Base-by-base conservation (phyloP, 805 yeast genomes). In the Yamadazyma takamatsuzukensis region DNA sequence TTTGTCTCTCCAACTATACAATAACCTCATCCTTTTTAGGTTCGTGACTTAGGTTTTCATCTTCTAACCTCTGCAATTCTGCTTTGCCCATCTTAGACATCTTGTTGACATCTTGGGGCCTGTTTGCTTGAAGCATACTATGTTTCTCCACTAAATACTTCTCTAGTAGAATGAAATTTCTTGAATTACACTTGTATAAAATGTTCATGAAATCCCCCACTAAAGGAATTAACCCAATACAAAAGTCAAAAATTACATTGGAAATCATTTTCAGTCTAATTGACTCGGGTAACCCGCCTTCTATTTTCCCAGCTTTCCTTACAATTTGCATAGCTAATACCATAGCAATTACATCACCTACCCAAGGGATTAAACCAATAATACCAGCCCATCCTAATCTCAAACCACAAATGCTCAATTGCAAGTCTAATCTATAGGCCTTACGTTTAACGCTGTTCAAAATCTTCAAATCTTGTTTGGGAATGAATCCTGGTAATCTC, bases 201-300 rank as follows among this genome's bases (percentile, higher is more conserved):
- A 85, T 76, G 42, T 75, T 76, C 14, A 80, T 64, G 19, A 83
- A 52, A 45, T 80, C 87, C 16, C 96, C 95, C 18, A 84, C 76
- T 19, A 86, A 45, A 1, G 96, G 96, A 25, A 84, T 76, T 42
- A 64, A 49, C 4, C 70, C 70, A 23, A 64, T 55, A 1, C 51
- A 57, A 41, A 65, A 64, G 39, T 65, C 71, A 39, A 64, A 48
- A n/a, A 47, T 43, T 7, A 64, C 53, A 40, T 65, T 65, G n/a
- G 56, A 51, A 51, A 56, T 51, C 70, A 65, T 64, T 30, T 44
- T 43, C 51, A 47, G 56, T 22, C 51, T 48, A 28, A 65, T 33
- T 2, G 25, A 12, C 2, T 44, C 13, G 0, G 70, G 70, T 18
- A 65, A 46, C 4, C 70, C 70, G 1, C 69, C 70, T 18, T 59